phyloP scores from a whole-genome alignment of 345 rosid species.

The Citrus australasica region DNA sequence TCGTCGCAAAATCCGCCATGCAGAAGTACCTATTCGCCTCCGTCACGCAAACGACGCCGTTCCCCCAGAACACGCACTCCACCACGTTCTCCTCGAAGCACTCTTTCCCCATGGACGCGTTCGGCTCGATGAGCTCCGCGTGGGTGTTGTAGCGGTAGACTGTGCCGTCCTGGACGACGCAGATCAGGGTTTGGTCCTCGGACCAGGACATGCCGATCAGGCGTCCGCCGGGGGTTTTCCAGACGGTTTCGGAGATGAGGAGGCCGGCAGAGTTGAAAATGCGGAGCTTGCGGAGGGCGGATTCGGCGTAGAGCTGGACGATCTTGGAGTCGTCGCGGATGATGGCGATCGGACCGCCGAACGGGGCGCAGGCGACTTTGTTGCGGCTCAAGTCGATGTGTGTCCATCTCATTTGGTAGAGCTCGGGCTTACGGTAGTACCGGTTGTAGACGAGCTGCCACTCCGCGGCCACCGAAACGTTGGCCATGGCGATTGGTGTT shows the following conservation, averaged over 20 bases:
- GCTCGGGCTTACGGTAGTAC: slow-evolving; percentile 88
- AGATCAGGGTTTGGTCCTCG: slow-evolving; percentile 76
- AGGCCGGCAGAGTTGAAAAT: slow-evolving; percentile 87
- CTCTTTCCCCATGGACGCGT: slow-evolving; percentile 67
- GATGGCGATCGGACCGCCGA: slow-evolving; percentile 89
- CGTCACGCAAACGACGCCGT: slow-evolving; percentile 85
- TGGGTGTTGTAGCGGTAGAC: slow-evolving; percentile 76
- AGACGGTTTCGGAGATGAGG: slow-evolving; percentile 72
- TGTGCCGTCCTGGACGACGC: slow-evolving; percentile 92
- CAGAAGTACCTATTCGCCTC: slow-evolving; percentile 65
- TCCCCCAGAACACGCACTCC: slow-evolving; percentile 90
- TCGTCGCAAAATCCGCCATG: slow-evolving; percentile 63
- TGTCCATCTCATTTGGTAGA: slow-evolving; percentile 85
- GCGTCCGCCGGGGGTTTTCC: slow-evolving; percentile 95
- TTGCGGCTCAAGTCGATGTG: slow-evolving; percentile 81
- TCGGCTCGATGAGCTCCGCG: slow-evolving; percentile 74
- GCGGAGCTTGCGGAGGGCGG: slow-evolving; percentile 96
- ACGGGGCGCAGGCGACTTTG: slow-evolving; percentile 92
- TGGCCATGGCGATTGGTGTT: slow-evolving; percentile 47
- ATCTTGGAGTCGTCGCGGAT: slow-evolving; percentile 99
- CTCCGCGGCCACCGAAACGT: slow-evolving; percentile 91
- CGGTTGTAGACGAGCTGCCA: slow-evolving; percentile 90
- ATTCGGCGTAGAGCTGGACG: slow-evolving; percentile 92
- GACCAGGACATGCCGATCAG: slow-evolving; percentile 93
- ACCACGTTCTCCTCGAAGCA: slow-evolving; percentile 90